Conservation (phyloP, 2,329 filamentous ascomycete genomes). For the Sarocladium oryzae region DNA sequence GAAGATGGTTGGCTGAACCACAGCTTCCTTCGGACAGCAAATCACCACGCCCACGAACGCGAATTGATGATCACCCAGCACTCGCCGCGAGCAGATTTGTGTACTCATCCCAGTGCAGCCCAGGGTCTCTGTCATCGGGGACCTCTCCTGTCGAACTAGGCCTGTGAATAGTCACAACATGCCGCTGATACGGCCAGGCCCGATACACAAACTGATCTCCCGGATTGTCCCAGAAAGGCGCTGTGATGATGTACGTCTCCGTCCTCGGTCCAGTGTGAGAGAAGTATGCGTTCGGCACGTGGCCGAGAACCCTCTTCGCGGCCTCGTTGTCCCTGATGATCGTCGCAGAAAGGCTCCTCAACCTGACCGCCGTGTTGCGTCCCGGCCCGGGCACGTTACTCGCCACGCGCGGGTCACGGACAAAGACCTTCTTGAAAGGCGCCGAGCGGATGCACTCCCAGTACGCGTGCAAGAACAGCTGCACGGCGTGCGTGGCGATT, state of each 20-base stretch:
- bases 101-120: neutral
- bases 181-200: neutral
- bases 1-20: neutral
- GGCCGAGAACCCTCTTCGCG: neutral
- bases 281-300: neutral
- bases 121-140: neutral
- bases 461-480: neutral
- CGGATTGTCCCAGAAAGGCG: neutral
- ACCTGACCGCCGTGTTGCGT: neutral
- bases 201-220: neutral
- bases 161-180: neutral
- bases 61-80: neutral
- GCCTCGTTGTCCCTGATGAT: neutral
- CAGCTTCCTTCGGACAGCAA: too few relatives aligned
- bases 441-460: neutral
- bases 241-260: slow-evolving; percentile 1
- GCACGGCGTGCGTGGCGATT: neutral
- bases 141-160: neutral
- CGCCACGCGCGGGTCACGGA: neutral
- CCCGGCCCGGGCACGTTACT: neutral
- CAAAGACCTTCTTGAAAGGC: slow-evolving; percentile 4
- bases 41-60: neutral
- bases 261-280: neutral
- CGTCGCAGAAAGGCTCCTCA: neutral
- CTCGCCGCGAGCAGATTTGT: neutral